Evolutionary conservation across 2,329 filamentous ascomycete genomes (phyloP).

Genomic region (Aspergillus brasiliensis): DNA sequence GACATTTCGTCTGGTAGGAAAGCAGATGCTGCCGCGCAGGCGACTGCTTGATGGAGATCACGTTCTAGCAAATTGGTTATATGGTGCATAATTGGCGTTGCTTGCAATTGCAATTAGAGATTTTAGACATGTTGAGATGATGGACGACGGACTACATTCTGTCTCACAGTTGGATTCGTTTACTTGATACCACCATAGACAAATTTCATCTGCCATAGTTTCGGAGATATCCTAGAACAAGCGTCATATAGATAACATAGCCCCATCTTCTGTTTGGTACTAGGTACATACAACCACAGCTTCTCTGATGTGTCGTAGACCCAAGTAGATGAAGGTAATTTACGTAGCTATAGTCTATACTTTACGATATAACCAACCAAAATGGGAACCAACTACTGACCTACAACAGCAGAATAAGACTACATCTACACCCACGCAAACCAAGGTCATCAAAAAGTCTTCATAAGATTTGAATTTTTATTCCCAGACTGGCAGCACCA

Average conservation of each 20-base stretch:
- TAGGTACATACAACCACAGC: too few species aligned
- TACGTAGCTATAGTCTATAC: too few species aligned
- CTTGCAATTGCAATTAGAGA: neutral
- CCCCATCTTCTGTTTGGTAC: too few species aligned
- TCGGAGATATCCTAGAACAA: too few species aligned
- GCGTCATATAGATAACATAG: too few species aligned
- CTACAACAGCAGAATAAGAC: neutral
- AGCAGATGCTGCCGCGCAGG: conserved; percentile 12
- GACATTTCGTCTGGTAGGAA: conserved; percentile 29
- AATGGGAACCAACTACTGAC: neutral
- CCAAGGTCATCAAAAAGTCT: neutral
- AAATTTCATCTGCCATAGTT: neutral
- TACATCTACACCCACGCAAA: neutral
- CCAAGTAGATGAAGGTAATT: too few species aligned
- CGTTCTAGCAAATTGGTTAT: neutral
- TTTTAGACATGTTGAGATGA: neutral
- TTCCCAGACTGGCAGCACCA: conserved; percentile 11
- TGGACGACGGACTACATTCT: neutral
- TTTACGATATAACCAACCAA: too few species aligned
- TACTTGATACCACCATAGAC: neutral
- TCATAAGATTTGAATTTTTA: neutral
- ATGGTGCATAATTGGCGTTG: neutral
- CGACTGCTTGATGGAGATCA: conserved; percentile 1
- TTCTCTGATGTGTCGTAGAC: too few species aligned
- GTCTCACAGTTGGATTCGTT: neutral